Percentiles rank a stretch among this genome's conserved stretches.
phyloP scores from a whole-genome alignment of 2,329 filamentous ascomycete genomes.

The Colletotrichum sp. region DNA sequence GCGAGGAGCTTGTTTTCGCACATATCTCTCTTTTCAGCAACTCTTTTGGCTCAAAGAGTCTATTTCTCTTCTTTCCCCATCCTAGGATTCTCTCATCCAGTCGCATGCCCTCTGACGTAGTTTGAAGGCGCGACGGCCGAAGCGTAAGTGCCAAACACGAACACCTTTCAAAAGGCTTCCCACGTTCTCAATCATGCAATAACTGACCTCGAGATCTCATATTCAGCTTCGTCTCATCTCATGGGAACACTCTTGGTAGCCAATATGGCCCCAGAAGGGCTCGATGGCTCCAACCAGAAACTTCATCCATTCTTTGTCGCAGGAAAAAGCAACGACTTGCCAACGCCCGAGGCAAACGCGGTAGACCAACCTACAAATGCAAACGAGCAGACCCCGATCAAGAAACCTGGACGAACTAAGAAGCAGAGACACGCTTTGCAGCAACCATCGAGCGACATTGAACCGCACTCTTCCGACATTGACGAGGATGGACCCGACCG shows the following conservation, averaged over 20 bases:
- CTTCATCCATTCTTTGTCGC: conserved; percentile 61
- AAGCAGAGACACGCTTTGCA: neutral
- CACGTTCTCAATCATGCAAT: neutral
- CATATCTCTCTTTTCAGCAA: neutral
- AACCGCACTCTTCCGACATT: conserved; percentile 1
- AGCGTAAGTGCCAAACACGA: neutral
- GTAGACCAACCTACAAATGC: neutral
- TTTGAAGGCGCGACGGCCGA: conserved; percentile 6
- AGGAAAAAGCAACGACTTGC: neutral
- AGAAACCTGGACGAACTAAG: neutral
- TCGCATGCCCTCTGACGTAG: conserved; percentile 20
- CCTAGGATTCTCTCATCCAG: neutral
- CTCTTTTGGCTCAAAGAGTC: neutral
- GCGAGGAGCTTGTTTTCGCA: neutral
- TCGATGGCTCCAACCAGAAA: conserved; percentile 45
- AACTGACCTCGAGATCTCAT: neutral
- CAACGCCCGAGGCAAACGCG: neutral
- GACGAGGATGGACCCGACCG: conserved; percentile 17
- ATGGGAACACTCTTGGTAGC: conserved; percentile 50
- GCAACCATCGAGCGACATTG: conserved; percentile 1
- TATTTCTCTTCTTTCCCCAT: neutral
- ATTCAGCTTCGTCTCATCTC: neutral
- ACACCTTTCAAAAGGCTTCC: neutral
- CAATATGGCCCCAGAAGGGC: conserved; percentile 49
- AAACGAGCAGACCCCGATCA: neutral